Conservation (phyloP, 2,329 filamentous ascomycete genomes). For the Aureobasidium sp. region DNA sequence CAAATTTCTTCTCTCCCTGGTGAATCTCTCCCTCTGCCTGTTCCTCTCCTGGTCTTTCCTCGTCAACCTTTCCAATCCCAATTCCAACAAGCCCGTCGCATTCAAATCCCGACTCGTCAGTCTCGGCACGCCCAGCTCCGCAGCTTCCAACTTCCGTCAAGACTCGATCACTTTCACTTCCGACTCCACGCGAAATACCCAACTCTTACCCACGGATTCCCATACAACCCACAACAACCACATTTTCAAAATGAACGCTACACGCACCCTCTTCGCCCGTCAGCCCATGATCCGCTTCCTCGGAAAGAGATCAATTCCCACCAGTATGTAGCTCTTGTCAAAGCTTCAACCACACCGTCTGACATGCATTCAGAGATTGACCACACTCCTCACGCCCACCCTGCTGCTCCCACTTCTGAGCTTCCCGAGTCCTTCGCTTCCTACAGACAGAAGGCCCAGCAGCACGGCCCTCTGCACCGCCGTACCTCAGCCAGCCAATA, state of each 20-base stretch:
- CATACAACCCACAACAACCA: background rate
- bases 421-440: slow-evolving; percentile 66
- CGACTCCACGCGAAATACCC: background rate
- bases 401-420: slow-evolving; percentile 57
- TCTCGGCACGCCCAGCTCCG: slow-evolving; percentile 4
- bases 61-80: background rate
- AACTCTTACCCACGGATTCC: background rate
- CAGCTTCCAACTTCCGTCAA: slow-evolving; percentile 3
- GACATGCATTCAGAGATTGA: slow-evolving; percentile 53
- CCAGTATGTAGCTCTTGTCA: slow-evolving; percentile 30
- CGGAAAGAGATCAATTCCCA: slow-evolving; percentile 41
- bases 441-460: slow-evolving; percentile 71
- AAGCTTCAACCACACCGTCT: background rate
- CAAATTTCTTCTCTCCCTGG: slow-evolving; percentile 6
- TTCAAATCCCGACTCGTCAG: slow-evolving; percentile 1
- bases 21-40: background rate
- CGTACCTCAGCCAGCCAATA: slow-evolving; percentile 20
- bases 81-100: background rate
- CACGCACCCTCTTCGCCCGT: slow-evolving; percentile 39
- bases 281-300: slow-evolving; percentile 47
- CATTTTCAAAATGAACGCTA: slow-evolving; percentile 36
- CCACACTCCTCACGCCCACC: slow-evolving; percentile 67
- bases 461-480: slow-evolving; percentile 60
- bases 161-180: background rate
- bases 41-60: background rate